These are phyloP conservation scores for Sugiyamaella novakii DNA, from an alignment of 1,139 yeast species.

Conservation along the genomic window DNA sequence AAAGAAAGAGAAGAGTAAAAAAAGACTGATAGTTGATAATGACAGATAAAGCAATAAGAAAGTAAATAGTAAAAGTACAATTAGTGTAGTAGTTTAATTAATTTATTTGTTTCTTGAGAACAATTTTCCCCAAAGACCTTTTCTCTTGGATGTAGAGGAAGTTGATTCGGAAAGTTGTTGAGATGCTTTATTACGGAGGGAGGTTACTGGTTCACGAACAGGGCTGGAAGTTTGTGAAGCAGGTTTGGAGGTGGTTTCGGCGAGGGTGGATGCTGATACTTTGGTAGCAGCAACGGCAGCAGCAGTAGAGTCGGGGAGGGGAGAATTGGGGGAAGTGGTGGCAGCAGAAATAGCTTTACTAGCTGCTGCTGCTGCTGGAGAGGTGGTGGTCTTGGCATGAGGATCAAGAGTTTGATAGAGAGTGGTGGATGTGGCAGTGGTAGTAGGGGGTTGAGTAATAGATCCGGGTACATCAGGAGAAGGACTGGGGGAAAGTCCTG, in stretches of 20 bases:
- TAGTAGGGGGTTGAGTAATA: neutral
- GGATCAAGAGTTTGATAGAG: conserved; percentile 13
- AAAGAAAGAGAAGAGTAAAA: conserved; percentile 1
- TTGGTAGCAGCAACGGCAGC: conserved; percentile 16
- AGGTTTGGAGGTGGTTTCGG: conserved; percentile 15
- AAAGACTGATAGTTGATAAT: neutral
- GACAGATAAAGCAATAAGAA: neutral
- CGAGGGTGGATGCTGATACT: conserved; percentile 7
- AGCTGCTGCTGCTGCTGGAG: conserved; percentile 15
- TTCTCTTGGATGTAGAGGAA: conserved; percentile 1
- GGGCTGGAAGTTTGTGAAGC: conserved; percentile 4
- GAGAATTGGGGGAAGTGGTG: conserved; percentile 7
- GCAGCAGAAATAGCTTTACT: conserved; percentile 23
- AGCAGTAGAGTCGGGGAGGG: conserved; percentile 1
- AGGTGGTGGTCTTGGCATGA: neutral
- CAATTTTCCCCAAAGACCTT: conserved; percentile 4
- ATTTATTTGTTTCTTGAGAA: conserved; percentile 11
- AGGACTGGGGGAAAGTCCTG: conserved; percentile 14
- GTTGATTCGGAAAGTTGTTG: conserved; percentile 13
- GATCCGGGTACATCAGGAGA: conserved; percentile 10
- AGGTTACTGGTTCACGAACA: conserved; percentile 11
- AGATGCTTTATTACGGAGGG: conserved; percentile 13
- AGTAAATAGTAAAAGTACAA: conserved; percentile 1
- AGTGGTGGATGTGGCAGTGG: conserved; percentile 2
- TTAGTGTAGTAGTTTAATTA: neutral